These are phyloP conservation scores for Pseudogymnoascus sp. DNA, from an alignment of 2,329 filamentous ascomycete species.

Conservation along the genomic window DNA sequence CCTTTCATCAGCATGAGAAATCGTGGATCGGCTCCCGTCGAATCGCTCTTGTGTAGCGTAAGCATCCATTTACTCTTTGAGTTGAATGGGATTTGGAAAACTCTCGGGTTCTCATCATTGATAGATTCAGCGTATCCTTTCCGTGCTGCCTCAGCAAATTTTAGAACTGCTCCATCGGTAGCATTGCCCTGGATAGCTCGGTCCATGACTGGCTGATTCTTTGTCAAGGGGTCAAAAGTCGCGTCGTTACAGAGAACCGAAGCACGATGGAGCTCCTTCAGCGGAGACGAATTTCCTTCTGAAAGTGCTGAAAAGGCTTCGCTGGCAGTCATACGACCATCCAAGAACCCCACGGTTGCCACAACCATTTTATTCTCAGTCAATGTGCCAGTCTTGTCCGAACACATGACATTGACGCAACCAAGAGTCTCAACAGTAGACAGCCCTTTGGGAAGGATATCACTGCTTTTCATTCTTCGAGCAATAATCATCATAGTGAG, in stretches of 20 bases:
- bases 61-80: slow-evolving; percentile 44
- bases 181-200: slow-evolving; percentile 35
- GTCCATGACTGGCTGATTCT: slow-evolving; percentile 28
- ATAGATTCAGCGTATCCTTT: slow-evolving; percentile 15
- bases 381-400: slow-evolving; percentile 64
- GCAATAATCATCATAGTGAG: slow-evolving; percentile 64
- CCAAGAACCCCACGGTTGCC: slow-evolving; percentile 23
- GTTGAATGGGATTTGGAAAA: slow-evolving; percentile 40
- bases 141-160: slow-evolving; percentile 28
- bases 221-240: slow-evolving; percentile 32
- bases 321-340: slow-evolving; percentile 27
- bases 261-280: slow-evolving; percentile 17
- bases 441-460: slow-evolving; percentile 67
- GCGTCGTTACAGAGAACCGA: slow-evolving; percentile 36
- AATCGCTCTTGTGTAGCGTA: slow-evolving; percentile 21
- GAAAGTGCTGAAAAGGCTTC: slow-evolving; percentile 19
- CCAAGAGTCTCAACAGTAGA: slow-evolving; percentile 68
- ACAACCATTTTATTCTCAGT: slow-evolving; percentile 43
- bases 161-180: slow-evolving; percentile 35
- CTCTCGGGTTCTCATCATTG: slow-evolving; percentile 18
- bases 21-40: slow-evolving; percentile 9
- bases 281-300: not conserved
- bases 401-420: slow-evolving; percentile 61
- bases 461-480: slow-evolving; percentile 64
- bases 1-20: slow-evolving; percentile 11